phyloP scores from a whole-genome alignment of 305 asterid genomes.

The Andrographis paniculata region DNA sequence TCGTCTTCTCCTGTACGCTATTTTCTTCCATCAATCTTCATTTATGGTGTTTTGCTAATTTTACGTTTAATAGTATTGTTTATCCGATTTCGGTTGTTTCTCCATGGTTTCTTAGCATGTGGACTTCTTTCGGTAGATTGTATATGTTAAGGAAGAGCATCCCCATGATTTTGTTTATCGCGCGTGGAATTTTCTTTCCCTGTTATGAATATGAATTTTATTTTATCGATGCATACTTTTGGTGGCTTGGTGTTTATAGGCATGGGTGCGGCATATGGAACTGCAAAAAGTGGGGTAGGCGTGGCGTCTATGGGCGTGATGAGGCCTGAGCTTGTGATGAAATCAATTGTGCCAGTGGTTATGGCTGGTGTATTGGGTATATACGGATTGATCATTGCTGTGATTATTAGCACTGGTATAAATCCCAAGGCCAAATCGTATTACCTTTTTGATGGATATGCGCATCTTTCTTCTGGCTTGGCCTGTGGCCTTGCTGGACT shows the following conservation, averaged over 20 bases:
- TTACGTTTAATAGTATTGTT: too few relatives aligned
- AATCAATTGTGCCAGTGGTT: constrained; percentile 22
- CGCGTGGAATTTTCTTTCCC: too few relatives aligned
- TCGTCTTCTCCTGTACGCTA: constrained; percentile 37
- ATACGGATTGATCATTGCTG: constrained; percentile 22
- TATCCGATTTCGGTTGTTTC: too few relatives aligned
- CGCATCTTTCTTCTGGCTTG: constrained; percentile 20
- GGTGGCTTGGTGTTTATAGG: constrained; percentile 6
- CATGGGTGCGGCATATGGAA: constrained; percentile 25
- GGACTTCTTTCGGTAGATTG: too few relatives aligned
- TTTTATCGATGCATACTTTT: constrained; percentile 19
- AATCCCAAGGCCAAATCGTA: constrained; percentile 9
- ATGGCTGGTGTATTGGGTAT: constrained; percentile 25
- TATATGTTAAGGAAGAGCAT: too few relatives aligned
- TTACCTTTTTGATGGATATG: constrained; percentile 17
- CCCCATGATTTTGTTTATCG: too few relatives aligned
- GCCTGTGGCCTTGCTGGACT: constrained; percentile 23
- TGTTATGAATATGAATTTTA: too few relatives aligned
- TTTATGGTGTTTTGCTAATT: too few relatives aligned
- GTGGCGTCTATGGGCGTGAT: constrained; percentile 16
- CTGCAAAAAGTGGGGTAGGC: constrained; percentile 21
- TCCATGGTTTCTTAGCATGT: too few relatives aligned
- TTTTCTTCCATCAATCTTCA: not conserved
- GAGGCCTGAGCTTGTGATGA: constrained; percentile 25
- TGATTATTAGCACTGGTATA: constrained; percentile 20